A percentile compares a stretch with the other conserved stretches of the same genome.
phyloP scores from a whole-genome alignment of 2,329 filamentous ascomycete species.

The Aspergillus ibericus region DNA sequence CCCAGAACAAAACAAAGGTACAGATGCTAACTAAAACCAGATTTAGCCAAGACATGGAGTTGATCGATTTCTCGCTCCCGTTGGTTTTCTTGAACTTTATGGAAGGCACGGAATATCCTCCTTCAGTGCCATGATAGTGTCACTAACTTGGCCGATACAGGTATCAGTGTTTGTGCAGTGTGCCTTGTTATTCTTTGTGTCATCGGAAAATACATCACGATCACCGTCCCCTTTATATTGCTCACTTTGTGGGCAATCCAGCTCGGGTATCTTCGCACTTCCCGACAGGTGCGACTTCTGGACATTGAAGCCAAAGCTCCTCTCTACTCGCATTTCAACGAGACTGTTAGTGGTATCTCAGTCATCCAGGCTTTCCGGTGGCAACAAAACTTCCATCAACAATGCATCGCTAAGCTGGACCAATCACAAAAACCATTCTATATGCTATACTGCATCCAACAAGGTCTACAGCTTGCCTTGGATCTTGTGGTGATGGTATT shows the following conservation, averaged over 20 bases:
- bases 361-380: constrained; percentile 55
- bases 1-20: neutral
- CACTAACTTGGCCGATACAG: neutral
- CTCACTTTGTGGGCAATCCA: constrained; percentile 44
- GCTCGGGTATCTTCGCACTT: constrained; percentile 48
- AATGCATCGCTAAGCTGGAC: constrained; percentile 40
- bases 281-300: constrained; percentile 50
- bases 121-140: neutral
- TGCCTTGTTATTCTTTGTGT: neutral
- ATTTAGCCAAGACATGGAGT: constrained; percentile 32
- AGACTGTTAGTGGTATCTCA: constrained; percentile 49
- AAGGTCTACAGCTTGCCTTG: constrained; percentile 46
- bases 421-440: constrained; percentile 46
- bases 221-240: constrained; percentile 40
- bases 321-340: constrained; percentile 53
- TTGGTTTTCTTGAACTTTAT: neutral
- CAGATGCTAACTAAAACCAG: constrained; percentile 11
- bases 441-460: constrained; percentile 45
- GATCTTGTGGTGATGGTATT: constrained; percentile 40
- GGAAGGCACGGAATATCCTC: neutral
- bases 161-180: neutral
- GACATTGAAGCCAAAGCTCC: constrained; percentile 55
- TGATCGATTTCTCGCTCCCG: constrained; percentile 27
- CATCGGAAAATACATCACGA: constrained; percentile 37
- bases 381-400: constrained; percentile 39